phyloP scores from a whole-genome alignment of 31 red algal species.

The Pterothamnion heteromorphum region DNA sequence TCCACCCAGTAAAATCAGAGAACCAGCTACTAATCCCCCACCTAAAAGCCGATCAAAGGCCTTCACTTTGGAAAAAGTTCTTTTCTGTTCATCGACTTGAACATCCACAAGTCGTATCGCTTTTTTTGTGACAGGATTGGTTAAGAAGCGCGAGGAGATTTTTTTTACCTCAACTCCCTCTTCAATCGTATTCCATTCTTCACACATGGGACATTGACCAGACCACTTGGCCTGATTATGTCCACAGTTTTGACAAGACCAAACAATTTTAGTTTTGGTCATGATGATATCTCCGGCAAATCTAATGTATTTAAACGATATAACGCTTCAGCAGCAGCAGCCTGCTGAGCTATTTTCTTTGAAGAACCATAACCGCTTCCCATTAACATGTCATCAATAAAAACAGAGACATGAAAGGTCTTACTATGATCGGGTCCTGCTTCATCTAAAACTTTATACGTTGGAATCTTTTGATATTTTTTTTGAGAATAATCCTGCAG shows the following conservation, averaged over 20 bases:
- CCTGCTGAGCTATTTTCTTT: too few species aligned
- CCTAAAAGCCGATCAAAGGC: constrained; percentile 46
- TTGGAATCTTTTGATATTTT: neutral
- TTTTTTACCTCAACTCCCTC: neutral
- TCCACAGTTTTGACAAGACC: constrained; percentile 33
- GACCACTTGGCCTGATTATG: neutral
- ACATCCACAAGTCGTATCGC: neutral
- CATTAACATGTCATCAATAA: too few species aligned
- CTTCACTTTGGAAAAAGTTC: neutral
- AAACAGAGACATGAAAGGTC: too few species aligned
- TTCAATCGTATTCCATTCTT: constrained; percentile 49
- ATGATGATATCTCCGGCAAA: neutral
- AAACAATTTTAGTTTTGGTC: constrained; percentile 35
- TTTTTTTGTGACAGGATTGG: neutral
- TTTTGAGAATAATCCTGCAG: neutral
- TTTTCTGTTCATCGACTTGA: neutral
- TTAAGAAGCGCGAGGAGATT: neutral
- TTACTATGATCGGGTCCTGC: too few species aligned
- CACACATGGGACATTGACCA: constrained; percentile 36
- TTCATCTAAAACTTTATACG: too few species aligned
- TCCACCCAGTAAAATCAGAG: constrained; percentile 37
- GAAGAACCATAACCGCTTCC: too few species aligned
- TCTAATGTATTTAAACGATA: too few species aligned
- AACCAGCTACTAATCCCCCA: constrained; percentile 47
- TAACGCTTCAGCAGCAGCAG: too few species aligned